A percentile compares a stretch with the other conserved stretches of the same genome.
phyloP scores from a whole-genome alignment of 805 yeast genomes.

The Starmerella floris region DNA sequence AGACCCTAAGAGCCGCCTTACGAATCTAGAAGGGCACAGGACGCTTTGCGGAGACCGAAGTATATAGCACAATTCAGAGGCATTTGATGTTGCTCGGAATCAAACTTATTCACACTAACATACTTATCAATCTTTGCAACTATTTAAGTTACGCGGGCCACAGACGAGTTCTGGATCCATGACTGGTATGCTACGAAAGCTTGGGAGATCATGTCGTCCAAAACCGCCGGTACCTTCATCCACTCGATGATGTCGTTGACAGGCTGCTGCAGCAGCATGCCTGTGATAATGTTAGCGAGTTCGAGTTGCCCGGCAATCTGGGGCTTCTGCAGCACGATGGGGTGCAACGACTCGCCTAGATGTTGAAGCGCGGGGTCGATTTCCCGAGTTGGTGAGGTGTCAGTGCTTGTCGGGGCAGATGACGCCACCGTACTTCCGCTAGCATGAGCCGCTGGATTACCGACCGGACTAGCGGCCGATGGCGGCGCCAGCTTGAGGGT shows the following conservation, averaged over 20 bases:
- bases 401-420: background rate
- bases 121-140: too few species aligned
- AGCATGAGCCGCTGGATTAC: too few species aligned
- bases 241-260: constrained; percentile 70
- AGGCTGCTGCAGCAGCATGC: constrained; percentile 87
- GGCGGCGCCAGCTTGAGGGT: too few species aligned
- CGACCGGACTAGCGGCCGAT: too few species aligned
- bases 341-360: constrained; percentile 84
- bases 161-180: background rate
- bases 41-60: too few species aligned
- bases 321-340: constrained; percentile 65
- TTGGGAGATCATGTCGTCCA: constrained; percentile 53
- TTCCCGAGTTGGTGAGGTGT: background rate
- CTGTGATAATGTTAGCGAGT: constrained; percentile 91
- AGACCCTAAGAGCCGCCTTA: too few species aligned
- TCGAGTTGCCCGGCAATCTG: constrained; percentile 62
- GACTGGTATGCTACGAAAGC: background rate
- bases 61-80: too few species aligned
- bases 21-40: too few species aligned
- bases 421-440: too few species aligned
- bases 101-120: too few species aligned
- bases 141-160: too few species aligned
- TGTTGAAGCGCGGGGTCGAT: background rate
- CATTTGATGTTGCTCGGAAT: too few species aligned
- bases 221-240: constrained; percentile 70